These are phyloP conservation scores for Rhodotorula mucilaginosa DNA, from an alignment of 1,284 basidiomycete species.

Conservation along the genomic window DNA sequence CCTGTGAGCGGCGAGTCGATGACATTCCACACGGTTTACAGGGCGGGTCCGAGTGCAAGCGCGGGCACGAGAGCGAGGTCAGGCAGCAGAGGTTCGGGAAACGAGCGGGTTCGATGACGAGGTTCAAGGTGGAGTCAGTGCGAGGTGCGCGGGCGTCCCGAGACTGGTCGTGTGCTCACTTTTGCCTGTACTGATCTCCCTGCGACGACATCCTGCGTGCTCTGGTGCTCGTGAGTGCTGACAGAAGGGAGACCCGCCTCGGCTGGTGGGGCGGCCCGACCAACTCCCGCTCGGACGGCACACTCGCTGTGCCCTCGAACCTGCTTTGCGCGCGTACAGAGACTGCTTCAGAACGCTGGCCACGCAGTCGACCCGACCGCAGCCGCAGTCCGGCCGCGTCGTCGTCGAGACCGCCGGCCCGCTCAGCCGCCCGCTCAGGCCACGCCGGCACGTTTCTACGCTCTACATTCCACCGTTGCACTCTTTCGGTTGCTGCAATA, in stretches of 20 bases:
- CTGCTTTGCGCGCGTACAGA: too few species aligned
- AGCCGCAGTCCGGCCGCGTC: too few species aligned
- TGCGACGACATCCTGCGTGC: constrained; percentile 15
- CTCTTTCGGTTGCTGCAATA: too few species aligned
- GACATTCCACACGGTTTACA: not conserved
- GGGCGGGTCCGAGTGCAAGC: not conserved
- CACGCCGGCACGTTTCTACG: too few species aligned
- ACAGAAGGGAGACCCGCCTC: not conserved
- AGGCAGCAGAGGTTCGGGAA: not conserved
- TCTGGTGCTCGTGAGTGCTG: not conserved
- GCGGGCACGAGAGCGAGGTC: too few species aligned
- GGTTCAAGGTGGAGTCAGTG: not conserved
- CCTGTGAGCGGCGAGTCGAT: constrained; percentile 1
- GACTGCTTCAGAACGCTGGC: too few species aligned
- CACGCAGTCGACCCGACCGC: too few species aligned
- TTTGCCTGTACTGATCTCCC: constrained; percentile 21
- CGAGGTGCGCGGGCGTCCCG: not conserved
- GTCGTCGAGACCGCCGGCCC: too few species aligned
- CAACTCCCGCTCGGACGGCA: not conserved
- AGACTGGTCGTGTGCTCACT: constrained; percentile 8
- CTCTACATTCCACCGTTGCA: too few species aligned
- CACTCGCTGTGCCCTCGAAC: too few species aligned
- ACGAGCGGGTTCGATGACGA: not conserved
- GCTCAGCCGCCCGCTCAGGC: too few species aligned
- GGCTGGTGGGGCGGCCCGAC: not conserved